phyloP scores from a whole-genome alignment of 768 basidiomycete species.

The Leccinellum luteum region DNA sequence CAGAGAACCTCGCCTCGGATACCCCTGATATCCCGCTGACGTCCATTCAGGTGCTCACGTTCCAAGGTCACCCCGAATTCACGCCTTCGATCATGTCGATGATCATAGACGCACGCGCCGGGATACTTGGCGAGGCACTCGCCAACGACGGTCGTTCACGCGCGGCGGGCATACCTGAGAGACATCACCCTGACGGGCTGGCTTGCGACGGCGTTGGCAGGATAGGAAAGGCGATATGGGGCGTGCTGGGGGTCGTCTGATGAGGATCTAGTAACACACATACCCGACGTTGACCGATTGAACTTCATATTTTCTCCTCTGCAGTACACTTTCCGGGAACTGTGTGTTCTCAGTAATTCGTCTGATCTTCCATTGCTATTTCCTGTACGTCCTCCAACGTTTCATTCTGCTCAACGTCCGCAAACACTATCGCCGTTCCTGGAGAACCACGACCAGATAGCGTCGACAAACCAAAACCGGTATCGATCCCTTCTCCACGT shows the following conservation, averaged over 20 bases:
- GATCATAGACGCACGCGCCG: slow-evolving; percentile 53
- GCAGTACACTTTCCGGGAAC: no score
- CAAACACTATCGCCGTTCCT: background rate
- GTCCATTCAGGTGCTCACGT: slow-evolving; percentile 72
- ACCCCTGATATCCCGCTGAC: slow-evolving; percentile 26
- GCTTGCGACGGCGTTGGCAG: slow-evolving; percentile 44
- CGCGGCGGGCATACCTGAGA: slow-evolving; percentile 24
- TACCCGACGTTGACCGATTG: no score
- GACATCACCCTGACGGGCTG: slow-evolving; percentile 31
- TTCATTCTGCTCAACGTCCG: background rate
- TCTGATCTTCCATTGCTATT: no score
- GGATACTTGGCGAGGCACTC: slow-evolving; percentile 43
- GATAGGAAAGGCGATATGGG: slow-evolving; percentile 44
- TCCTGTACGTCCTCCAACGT: no score
- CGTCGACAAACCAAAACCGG: background rate
- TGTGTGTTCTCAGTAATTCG: no score
- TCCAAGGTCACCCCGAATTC: slow-evolving; percentile 95
- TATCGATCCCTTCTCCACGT: background rate
- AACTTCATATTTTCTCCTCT: no score
- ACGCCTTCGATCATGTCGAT: slow-evolving; percentile 53
- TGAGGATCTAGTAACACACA: background rate
- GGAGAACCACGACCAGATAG: background rate
- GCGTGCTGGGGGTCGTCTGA: slow-evolving; percentile 39
- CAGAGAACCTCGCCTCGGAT: slow-evolving; percentile 6
- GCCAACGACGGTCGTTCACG: slow-evolving; percentile 41